These are phyloP conservation scores for Citrullus mucosospermus DNA, from an alignment of 306 rosid species.

Conservation along the genomic window DNA sequence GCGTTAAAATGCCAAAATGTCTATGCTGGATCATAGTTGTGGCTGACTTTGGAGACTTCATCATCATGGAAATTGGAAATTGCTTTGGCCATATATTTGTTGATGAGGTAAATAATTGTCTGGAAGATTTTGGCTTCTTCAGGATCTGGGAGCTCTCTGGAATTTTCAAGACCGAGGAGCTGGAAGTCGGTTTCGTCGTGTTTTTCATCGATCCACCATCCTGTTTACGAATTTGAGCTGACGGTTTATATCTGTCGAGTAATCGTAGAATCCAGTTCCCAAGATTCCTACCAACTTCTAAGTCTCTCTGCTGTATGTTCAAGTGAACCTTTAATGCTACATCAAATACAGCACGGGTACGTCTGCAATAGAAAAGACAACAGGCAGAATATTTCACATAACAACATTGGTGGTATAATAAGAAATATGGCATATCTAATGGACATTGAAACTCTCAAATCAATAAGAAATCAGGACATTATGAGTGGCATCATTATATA, in stretches of 20 bases:
- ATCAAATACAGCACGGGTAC: slow-evolving; percentile 62
- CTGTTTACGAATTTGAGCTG: slow-evolving; percentile 63
- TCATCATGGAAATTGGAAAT: slow-evolving; percentile 47
- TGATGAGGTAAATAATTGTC: slow-evolving; percentile 46
- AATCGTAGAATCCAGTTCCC: slow-evolving; percentile 68
- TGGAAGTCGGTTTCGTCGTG: slow-evolving; percentile 20
- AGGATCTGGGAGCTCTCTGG: slow-evolving; percentile 21
- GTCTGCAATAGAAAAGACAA: slow-evolving; percentile 27
- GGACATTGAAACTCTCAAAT: background rate
- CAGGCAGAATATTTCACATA: background rate
- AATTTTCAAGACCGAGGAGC: slow-evolving; percentile 27
- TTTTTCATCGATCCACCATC: slow-evolving; percentile 19
- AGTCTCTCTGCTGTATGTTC: slow-evolving; percentile 70
- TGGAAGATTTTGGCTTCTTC: slow-evolving; percentile 34
- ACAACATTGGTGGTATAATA: background rate
- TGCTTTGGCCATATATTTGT: slow-evolving; percentile 24
- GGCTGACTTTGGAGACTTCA: slow-evolving; percentile 39
- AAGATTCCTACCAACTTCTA: slow-evolving; percentile 72
- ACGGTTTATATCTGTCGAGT: slow-evolving; percentile 70
- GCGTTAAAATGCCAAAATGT: slow-evolving; percentile 22
- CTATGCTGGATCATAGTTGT: slow-evolving; percentile 46
- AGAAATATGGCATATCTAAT: background rate
- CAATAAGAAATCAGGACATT: background rate
- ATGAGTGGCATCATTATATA: background rate
- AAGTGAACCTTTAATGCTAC: slow-evolving; percentile 51